Conservation (phyloP, 2,329 filamentous ascomycete species). For the Aspergillus pseudoglaucus region DNA sequence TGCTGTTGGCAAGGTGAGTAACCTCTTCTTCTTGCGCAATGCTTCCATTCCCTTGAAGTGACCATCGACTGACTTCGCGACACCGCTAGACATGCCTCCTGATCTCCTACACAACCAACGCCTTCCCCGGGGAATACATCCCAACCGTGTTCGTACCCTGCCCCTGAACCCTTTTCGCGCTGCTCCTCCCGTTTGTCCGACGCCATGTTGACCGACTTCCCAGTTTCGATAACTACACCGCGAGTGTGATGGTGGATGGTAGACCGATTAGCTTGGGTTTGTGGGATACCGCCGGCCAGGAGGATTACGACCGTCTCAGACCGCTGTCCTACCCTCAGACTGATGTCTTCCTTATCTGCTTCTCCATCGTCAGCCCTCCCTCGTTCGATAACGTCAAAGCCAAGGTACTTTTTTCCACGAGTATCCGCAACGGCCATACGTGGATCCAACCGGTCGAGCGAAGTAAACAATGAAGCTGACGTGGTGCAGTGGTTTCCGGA, state of each 20-base stretch:
- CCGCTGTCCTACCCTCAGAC: conserved; percentile 97
- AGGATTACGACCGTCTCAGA: conserved; percentile 93
- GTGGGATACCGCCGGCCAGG: conserved; percentile 98
- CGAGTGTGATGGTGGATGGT: conserved; percentile 97
- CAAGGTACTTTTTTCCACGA: conserved; percentile 61
- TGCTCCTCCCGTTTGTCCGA: background rate
- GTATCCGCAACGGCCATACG: background rate
- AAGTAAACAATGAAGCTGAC: background rate
- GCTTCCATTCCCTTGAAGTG: conserved; percentile 1
- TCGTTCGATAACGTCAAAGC: conserved; percentile 99
- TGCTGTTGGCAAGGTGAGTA: conserved; percentile 91
- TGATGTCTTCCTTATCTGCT: conserved; percentile 96
- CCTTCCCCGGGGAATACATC: conserved; percentile 99
- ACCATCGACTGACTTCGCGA: background rate
- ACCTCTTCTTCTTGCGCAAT: conserved; percentile 5
- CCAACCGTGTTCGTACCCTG: conserved; percentile 64
- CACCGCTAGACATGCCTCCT: conserved; percentile 80
- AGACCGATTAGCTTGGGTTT: conserved; percentile 94
- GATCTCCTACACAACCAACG: conserved; percentile 98
- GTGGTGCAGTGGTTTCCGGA: conserved; percentile 80
- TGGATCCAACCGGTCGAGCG: background rate
- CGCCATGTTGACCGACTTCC: conserved; percentile 12
- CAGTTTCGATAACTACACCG: conserved; percentile 98
- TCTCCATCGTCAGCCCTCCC: conserved; percentile 94
- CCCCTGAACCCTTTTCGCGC: conserved; percentile 8